A percentile compares a stretch with the other conserved stretches of the same genome.
Conservation (phyloP, 345 rosid species). For the Theobroma cacao region DNA sequence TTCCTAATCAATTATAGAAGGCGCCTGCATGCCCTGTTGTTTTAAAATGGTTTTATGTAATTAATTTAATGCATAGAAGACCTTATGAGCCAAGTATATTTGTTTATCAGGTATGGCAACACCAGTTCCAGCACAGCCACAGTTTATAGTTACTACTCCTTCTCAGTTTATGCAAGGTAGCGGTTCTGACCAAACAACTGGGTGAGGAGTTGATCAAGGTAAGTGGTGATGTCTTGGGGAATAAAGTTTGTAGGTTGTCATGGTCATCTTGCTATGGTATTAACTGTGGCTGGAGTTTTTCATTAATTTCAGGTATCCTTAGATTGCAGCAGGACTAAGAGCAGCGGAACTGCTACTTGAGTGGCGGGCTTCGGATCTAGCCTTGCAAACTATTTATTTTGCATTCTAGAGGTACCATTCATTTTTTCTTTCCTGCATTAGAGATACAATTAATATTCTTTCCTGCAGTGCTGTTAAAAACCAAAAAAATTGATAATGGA, state of each 20-base stretch:
- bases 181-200: slow-evolving; percentile 80
- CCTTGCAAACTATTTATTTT: slow-evolving; percentile 68
- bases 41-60: neutral
- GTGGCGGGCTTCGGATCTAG: slow-evolving; percentile 84
- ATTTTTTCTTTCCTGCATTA: neutral
- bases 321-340: slow-evolving; percentile 76
- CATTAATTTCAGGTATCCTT: slow-evolving; percentile 54
- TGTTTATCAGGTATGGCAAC: slow-evolving; percentile 44
- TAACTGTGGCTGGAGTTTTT: neutral
- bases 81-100: slow-evolving; percentile 8
- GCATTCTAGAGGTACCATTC: slow-evolving; percentile 76
- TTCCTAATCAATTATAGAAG: neutral
- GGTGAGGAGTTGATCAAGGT: slow-evolving; percentile 67
- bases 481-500: neutral
- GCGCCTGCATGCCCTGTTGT: neutral
- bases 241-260: neutral
- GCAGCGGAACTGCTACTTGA: slow-evolving; percentile 74
- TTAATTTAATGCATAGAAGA: neutral
- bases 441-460: neutral
- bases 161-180: slow-evolving; percentile 76
- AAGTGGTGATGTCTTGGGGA: slow-evolving; percentile 19
- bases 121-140: slow-evolving; percentile 59
- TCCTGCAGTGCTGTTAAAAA: neutral
- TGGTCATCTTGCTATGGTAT: neutral
- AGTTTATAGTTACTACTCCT: slow-evolving; percentile 67